phyloP scores from a whole-genome alignment of 345 rosid genomes.

The Sisymbrium irio region DNA sequence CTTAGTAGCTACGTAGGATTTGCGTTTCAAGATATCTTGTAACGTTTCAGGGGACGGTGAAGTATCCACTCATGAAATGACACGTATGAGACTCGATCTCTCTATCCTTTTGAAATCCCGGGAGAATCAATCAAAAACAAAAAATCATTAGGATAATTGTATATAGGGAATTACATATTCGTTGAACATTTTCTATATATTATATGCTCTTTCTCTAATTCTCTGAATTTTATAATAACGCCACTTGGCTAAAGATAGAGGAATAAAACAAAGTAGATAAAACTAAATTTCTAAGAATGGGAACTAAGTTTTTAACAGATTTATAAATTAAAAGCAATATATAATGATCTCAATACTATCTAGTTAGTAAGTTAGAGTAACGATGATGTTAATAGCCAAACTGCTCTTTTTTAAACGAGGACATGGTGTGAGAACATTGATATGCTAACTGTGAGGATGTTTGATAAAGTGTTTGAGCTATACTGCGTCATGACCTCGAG shows the following conservation, averaged over 20 bases:
- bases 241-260: neutral
- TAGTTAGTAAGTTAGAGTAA: neutral
- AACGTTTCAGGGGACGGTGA: neutral
- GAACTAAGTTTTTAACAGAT: neutral
- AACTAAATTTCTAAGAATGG: neutral
- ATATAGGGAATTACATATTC: too few relatives aligned
- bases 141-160: neutral
- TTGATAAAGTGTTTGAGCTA: slow-evolving; percentile 5
- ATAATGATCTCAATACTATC: too few relatives aligned
- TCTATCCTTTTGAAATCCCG: slow-evolving; percentile 22
- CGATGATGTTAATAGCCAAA: neutral
- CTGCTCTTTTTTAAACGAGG: neutral
- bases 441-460: neutral
- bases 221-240: too few relatives aligned
- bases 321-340: neutral
- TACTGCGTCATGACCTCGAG: neutral
- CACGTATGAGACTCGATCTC: slow-evolving; percentile 8
- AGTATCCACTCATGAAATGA: slow-evolving; percentile 15
- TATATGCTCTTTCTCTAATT: neutral
- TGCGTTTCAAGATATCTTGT: neutral
- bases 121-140: neutral
- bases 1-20: slow-evolving; percentile 29
- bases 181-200: neutral
- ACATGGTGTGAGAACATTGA: neutral
- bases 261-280: neutral